phyloP scores from a whole-genome alignment of 2,329 filamentous ascomycete species.

The Colletotrichum sp. region DNA sequence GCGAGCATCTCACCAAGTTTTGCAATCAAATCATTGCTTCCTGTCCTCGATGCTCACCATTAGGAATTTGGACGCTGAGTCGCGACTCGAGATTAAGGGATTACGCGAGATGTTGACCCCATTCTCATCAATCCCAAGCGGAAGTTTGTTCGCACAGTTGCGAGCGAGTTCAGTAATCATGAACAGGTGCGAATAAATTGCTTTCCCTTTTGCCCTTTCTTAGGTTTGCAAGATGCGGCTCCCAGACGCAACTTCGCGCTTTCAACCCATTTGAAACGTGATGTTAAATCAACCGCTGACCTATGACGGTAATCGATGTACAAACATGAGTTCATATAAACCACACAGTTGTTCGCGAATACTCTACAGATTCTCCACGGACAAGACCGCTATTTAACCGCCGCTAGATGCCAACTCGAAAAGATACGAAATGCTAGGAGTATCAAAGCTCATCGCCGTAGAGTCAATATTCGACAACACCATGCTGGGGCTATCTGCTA shows the following conservation, averaged over 20 bases:
- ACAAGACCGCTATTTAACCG: not conserved
- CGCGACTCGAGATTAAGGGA: not conserved
- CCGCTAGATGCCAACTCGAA: not conserved
- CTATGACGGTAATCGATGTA: not conserved
- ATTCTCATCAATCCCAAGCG: not conserved
- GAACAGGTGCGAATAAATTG: rapidly evolving
- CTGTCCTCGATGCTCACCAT: not conserved
- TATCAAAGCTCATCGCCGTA: not conserved
- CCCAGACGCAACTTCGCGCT: rapidly evolving
- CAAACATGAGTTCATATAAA: not conserved
- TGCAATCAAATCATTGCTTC: not conserved
- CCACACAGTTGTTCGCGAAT: rapidly evolving
- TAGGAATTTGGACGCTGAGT: not conserved
- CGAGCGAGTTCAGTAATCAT: not conserved
- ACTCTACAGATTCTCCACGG: not conserved
- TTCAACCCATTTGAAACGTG: not conserved
- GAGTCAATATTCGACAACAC: not conserved
- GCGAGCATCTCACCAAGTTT: not conserved
- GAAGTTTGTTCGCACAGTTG: not conserved
- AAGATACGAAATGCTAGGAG: not conserved
- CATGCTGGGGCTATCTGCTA: not conserved
- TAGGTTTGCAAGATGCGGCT: not conserved
- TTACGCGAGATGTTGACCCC: not conserved
- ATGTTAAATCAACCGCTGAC: rapidly evolving
- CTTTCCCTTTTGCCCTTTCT: not conserved